These are phyloP conservation scores for Artemisia princeps DNA, from an alignment of 140 eudicot genomes.

Conservation along the genomic window DNA sequence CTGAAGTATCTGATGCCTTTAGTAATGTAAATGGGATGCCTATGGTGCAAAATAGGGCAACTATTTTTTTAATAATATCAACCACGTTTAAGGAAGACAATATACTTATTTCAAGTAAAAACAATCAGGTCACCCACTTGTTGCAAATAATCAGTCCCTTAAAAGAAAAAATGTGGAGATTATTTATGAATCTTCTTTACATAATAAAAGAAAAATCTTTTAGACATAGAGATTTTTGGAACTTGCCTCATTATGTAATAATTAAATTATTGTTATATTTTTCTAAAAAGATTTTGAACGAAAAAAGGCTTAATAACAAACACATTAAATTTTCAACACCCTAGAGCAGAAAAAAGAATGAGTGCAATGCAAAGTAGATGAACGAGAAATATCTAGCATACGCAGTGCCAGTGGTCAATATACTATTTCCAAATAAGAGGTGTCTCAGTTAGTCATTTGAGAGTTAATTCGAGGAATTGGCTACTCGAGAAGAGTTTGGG, in stretches of 20 bases:
- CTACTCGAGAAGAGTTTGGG: neutral
- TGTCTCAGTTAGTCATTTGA: neutral
- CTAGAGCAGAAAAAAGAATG: neutral
- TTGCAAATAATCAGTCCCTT: neutral
- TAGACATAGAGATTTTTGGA: too few species aligned
- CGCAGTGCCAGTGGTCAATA: neutral
- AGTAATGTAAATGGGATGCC: neutral
- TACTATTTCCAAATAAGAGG: neutral
- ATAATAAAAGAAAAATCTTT: too few species aligned
- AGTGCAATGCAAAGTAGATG: neutral
- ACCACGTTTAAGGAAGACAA: neutral
- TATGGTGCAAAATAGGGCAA: neutral
- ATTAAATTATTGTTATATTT: too few species aligned
- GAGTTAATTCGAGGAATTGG: constrained; percentile 1
- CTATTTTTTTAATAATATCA: constrained; percentile 4
- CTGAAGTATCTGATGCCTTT: too few species aligned
- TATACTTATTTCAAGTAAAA: neutral
- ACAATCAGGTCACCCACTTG: neutral
- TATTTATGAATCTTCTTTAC: too few species aligned
- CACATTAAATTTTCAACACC: neutral
- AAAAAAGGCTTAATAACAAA: too few species aligned
- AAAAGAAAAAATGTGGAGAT: constrained; percentile 4
- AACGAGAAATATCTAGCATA: constrained; percentile 13
- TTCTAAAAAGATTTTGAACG: too few species aligned
- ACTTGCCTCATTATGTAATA: too few species aligned